Conservation (phyloP, 169 alveolate genomes). For the Eimeria maxima region DNA sequence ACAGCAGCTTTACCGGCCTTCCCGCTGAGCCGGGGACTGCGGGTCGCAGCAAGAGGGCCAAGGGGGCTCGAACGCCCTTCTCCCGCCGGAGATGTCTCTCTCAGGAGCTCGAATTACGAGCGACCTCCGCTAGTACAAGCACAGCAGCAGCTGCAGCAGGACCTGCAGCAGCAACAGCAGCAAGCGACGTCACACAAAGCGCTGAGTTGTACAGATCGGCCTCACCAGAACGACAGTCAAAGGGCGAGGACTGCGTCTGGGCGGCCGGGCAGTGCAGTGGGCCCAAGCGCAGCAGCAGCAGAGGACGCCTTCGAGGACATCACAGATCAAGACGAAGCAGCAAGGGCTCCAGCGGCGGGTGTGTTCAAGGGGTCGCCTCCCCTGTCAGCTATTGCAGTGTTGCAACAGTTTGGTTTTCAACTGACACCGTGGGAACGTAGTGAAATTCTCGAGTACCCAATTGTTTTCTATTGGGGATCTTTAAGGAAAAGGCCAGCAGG, state of each 20-base stretch:
- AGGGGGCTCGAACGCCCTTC: neutral
- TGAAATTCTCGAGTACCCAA: conserved; percentile 58
- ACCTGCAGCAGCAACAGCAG: neutral
- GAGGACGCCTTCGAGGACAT: neutral
- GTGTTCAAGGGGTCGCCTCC: neutral
- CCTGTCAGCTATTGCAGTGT: conserved; percentile 26
- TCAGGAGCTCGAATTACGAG: neutral
- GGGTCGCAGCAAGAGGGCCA: neutral
- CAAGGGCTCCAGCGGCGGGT: neutral
- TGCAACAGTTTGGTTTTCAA: conserved; percentile 34
- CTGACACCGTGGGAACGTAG: conserved; percentile 44
- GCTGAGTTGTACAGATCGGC: neutral
- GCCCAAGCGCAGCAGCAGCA: conserved; percentile 19
- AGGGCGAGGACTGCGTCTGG: neutral
- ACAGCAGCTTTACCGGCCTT: neutral
- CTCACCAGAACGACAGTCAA: neutral
- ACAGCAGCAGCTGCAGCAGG: neutral
- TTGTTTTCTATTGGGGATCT: conserved; percentile 75
- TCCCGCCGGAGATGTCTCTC: neutral
- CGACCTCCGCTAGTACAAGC: neutral
- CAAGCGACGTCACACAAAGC: neutral
- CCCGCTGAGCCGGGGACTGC: neutral
- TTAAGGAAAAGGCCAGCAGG: conserved; percentile 42
- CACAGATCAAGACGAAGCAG: neutral
- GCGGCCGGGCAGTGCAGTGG: neutral